Evolutionary conservation across 139 green algal genomes (phyloP).

Genomic region (Volvox reticuliferus): DNA sequence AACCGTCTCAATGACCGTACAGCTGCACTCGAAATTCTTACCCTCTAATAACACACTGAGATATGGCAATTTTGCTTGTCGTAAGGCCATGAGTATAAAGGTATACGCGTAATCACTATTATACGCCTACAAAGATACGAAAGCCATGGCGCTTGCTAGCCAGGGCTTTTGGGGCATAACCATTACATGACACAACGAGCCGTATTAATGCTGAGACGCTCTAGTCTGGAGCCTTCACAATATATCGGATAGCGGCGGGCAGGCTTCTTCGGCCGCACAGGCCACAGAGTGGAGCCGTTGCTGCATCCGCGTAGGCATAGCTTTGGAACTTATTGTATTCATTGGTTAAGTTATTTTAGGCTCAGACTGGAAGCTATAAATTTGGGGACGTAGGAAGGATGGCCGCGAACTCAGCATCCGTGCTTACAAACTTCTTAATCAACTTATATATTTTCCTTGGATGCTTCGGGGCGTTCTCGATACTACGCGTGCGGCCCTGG

Average conservation of each 20-base stretch:
- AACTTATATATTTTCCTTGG: constrained; percentile 25
- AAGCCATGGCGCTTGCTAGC: too few species aligned
- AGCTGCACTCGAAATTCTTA: too few species aligned
- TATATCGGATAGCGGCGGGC: neutral
- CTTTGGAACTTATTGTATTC: neutral
- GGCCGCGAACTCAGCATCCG: constrained; percentile 14
- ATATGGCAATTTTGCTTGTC: too few species aligned
- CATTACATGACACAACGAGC: too few species aligned
- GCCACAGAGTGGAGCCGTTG: neutral
- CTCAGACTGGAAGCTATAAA: neutral
- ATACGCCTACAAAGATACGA: too few species aligned
- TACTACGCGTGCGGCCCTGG: constrained; percentile 10
- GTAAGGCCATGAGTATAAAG: too few species aligned
- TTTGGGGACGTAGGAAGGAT: neutral
- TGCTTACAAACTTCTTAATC: constrained; percentile 16
- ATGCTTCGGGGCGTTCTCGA: constrained; percentile 7
- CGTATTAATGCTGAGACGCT: neutral
- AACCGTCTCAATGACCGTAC: too few species aligned
- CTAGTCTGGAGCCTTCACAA: neutral
- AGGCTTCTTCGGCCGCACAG: neutral
- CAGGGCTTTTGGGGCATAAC: too few species aligned
- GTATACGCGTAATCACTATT: too few species aligned
- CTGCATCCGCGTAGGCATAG: neutral
- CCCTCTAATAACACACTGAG: too few species aligned
- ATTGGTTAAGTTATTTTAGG: neutral